Evolutionary conservation across 768 basidiomycete genomes (phyloP), one percentile per base, ranked within the genome.

Genomic region (Russula virescens): DNA sequence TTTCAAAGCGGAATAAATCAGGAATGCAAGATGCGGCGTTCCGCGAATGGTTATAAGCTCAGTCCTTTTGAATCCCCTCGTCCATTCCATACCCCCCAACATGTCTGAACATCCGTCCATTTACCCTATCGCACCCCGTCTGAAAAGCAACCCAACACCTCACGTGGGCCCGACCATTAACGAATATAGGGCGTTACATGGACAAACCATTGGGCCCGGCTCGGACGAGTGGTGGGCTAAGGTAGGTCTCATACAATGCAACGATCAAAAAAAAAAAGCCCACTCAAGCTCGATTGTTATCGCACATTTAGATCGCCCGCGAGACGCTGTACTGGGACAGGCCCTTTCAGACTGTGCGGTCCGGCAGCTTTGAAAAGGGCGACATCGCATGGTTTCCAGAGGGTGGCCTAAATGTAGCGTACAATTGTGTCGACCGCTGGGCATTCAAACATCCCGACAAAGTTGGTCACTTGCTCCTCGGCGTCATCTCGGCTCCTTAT

Each of bases 341-440:
- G 35, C 91, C 91, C 13, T 98, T 97, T 82, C 79, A 85, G 64
- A 94, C 86, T 26, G 93, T 98, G 62, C 79, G 88, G 69, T 78
- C 89, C 5, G 96, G 96, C 48, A 78, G 81, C 8, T 98, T 98
- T 70, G 80, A 82, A 70, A 83, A 81, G 2, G 96, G 95, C 31
- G 92, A 97, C 72, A 86, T 96, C 62, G 82, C 82, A 65, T 98
- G 96, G 96, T 98, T 98, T 82, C 93, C 93, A 5, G 95, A 99
- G 70, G 96, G 96, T 34, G 87, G 80, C 5, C 76, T 96, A 68
- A 97, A 95, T 71, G 96, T 88, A 1, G 86, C 93, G 10, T 98
- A 98, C 81, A 99, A 99, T 76, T 96, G 94, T 70, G 92, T 99
- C 54, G 97, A 99, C 74, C 85, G 96, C 60, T 95, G 93, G 88